Evolutionary conservation across 2,329 filamentous ascomycete genomes (phyloP), one percentile per base, ranked within the genome.

Genomic region (Immersiporthe knoxdaviesiana): DNA sequence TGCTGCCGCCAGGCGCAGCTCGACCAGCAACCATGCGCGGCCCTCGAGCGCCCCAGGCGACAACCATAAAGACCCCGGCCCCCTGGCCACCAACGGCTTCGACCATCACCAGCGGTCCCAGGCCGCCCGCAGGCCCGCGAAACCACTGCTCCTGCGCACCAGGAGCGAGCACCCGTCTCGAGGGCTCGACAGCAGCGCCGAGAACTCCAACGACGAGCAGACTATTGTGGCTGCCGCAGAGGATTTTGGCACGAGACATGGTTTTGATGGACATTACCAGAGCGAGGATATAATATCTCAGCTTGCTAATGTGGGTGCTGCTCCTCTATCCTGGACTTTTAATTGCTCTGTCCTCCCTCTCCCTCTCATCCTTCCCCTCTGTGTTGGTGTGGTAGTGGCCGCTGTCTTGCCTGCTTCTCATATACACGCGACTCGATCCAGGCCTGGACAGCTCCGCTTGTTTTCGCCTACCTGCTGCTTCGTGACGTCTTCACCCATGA

Each of bases 221-320:
- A 83, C 56, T 76, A 79, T 63, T 74, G 65, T 67, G 1, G 71
- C 70, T 63, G 70, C 77, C 37, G 83, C 84, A 18, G 83, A 85
- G 3, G 83, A 85, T 56, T 78, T 84, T 41, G 86, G 87, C 10
- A 85, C 85, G 78, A 88, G 94, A 63, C 94, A 97, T 81, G 94
- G 94, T 62, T 97, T 96, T 83, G 93, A 97, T 77, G 92, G 94
- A 74, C 93, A 97, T 79, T 94, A 97, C 78, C 92, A 93, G 77
- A 97, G 92, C 6, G 92, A 94, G 74, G 93, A 97, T 77, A 94
- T 97, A 75, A 91, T 97, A 74, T 91, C 92, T 68, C 87, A 94
- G 73, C 84, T 97, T 72, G 93, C 92, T 65, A 94, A 91, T 77
- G 91, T 94, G 82, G 82, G 90, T 85, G 73, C 63, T 32, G 39